Evolutionary conservation across 176 grass and related monocot species (phyloP), one percentile per base, ranked within the genome.

Genomic region (Thalia dealbata): DNA sequence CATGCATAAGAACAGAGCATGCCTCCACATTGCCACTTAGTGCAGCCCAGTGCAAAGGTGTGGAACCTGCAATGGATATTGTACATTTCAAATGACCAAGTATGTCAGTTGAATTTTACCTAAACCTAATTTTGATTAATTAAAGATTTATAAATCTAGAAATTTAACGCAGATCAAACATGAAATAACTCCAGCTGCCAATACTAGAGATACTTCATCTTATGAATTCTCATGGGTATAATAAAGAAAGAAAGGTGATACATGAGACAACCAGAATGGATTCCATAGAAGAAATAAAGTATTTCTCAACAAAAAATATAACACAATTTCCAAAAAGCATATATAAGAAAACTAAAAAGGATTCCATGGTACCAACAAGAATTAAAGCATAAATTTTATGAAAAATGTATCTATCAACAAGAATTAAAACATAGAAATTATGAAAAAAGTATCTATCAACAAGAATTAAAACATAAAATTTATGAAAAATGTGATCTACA

Each of bases 1-100:
- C 81, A 84, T 97, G 90, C 72, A 97, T 87, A 93, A 97, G 95
- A 72, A 97, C 74, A 30, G 81, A 92, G 58, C 95, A 97, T 62
- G 76, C 81, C 64, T 97, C 95, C 79, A 88, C 71, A 80, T 88
- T 83, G 73, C 95, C 90, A 71, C 90, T 86, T 81, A 97, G 67
- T 74, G 77, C 85, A 88, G 89, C 95, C 95, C 95, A 97, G 70
- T 97, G 95, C 81, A 97, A 82, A 71, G 95, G 85, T 13, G 90
- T 91, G 82, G 87, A 92, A 71, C 95, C 95, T 97, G 75, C 16
- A 29, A 50, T 13, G 84, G 65, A 24, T 84, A 46, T n/a, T n/a
- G 76, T 84, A 72, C 79, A 22, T 14, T 7, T 67, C 22, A 7
- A 70, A 23, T 48, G 8, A 48, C 67, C 18, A 46, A 48, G 35